Evolutionary conservation across 306 rosid genomes (phyloP).

Genomic region (Cucurbita moschata): DNA sequence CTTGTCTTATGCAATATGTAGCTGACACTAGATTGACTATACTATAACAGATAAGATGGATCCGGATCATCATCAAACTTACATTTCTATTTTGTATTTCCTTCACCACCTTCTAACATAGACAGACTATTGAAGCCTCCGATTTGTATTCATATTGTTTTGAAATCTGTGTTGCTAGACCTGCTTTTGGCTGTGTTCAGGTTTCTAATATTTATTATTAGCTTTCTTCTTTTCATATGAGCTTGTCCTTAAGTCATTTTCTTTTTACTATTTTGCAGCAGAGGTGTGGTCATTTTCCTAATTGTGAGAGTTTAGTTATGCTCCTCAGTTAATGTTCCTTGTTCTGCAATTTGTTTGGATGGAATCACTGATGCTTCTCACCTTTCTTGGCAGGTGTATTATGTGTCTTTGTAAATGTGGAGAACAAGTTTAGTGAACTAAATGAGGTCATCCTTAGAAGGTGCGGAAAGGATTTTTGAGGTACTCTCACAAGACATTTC

Average conservation of each 20-base stretch:
- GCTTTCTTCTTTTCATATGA: constrained; percentile 11
- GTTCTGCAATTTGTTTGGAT: neutral
- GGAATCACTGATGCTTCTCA: neutral
- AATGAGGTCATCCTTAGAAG: neutral
- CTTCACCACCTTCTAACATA: neutral
- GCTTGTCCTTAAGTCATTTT: constrained; percentile 23
- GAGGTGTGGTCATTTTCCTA: constrained; percentile 32
- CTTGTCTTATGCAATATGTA: constrained; percentile 41
- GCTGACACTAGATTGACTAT: constrained; percentile 37
- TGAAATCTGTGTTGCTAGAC: constrained; percentile 10
- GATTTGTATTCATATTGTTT: neutral
- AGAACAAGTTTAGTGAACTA: neutral
- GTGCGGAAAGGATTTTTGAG: neutral
- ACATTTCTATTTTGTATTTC: constrained; percentile 10
- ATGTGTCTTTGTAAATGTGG: neutral
- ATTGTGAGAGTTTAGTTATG: constrained; percentile 22
- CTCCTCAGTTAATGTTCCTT: neutral
- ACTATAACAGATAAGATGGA: constrained; percentile 17
- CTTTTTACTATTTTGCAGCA: constrained; percentile 59
- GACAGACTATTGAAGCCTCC: constrained; percentile 1
- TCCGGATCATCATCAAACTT: constrained; percentile 17
- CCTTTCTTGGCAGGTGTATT: neutral
- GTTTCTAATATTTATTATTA: constrained; percentile 10
- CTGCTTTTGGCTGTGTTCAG: constrained; percentile 22
- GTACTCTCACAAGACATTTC: neutral